Evolutionary conservation across 495 filamentous ascomycete genomes (phyloP), one percentile per base, ranked within the genome.

Genomic region (Hypoxylon lienhwacheense): DNA sequence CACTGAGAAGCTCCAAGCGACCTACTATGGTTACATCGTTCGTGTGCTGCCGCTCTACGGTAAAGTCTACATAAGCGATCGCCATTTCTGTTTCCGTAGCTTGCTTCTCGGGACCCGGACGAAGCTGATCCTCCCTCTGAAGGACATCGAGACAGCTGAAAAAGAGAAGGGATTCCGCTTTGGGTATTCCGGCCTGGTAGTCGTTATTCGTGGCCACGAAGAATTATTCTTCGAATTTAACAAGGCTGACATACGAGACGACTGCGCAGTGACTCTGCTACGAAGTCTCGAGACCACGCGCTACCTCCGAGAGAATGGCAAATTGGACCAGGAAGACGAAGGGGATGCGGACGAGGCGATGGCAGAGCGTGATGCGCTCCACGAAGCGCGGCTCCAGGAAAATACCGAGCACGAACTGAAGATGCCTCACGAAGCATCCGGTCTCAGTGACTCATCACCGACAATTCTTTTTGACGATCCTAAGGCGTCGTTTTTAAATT

Each of bases 201-300:
- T 98, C 15, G 87, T 95, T 4, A 91, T 98, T 42, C 84, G 87
- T 24, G 93, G 91, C 6, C 91, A 97, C 59, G 93, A 97, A 66
- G 95, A 98, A 66, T 71, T 98, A 1, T 97, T 98, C 69, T 97
- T 98, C 67, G 93, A 98, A 64, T 97, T 98, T 67, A 79, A 79
- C 51, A 75, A 83, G 10, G 69, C 80, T 3, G 91, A 90, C 45
- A 77, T 81, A 37, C 83, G 93, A 37, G 91, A 98, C 63, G 93
- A 98, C 65, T 97, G 91, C 63, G 80, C 85, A 2, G 80, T 92
- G 19, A 96, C 88, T 5, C 68, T 97, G 7, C 78, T 90, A 36
- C 85, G 87, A 43, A 81, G 78, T 52, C 73, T 97, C 1, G 90
- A 95, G 47, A 84, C 82, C 0, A 78, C 84, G 21, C 80, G 81